Conservation (phyloP, 2,329 filamentous ascomycete species). For the Claviceps arundinis region DNA sequence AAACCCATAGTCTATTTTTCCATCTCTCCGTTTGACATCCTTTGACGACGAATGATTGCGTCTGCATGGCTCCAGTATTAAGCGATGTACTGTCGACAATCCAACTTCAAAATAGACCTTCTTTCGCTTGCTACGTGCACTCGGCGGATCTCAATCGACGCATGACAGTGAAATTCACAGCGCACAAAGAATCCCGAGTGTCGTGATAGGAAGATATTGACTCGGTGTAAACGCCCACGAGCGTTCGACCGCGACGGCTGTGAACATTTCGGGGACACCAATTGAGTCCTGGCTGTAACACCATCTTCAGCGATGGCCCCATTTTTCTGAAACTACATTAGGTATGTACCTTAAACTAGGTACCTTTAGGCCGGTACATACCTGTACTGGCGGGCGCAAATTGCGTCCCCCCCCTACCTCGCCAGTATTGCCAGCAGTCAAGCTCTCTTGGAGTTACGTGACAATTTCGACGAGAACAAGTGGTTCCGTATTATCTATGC, state of each 20-base stretch:
- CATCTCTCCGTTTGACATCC: neutral
- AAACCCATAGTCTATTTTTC: slow-evolving; percentile 1
- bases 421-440: neutral
- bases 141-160: neutral
- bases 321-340: no score
- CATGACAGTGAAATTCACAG: neutral
- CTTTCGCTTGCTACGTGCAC: neutral
- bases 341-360: no score
- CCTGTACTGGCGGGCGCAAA: no score
- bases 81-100: neutral
- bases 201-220: neutral
- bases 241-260: neutral
- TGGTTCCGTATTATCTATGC: neutral
- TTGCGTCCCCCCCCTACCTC: no score
- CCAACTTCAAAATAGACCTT: neutral
- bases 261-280: neutral
- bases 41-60: slow-evolving; percentile 2
- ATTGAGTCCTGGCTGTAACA: no score
- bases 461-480: neutral
- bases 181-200: neutral
- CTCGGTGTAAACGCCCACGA: neutral
- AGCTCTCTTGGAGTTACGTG: neutral
- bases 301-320: no score
- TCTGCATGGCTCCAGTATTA: neutral
- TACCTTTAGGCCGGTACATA: no score